Base-by-base conservation (phyloP, 2,329 filamentous ascomycete genomes). In the Fusarium luffae region DNA sequence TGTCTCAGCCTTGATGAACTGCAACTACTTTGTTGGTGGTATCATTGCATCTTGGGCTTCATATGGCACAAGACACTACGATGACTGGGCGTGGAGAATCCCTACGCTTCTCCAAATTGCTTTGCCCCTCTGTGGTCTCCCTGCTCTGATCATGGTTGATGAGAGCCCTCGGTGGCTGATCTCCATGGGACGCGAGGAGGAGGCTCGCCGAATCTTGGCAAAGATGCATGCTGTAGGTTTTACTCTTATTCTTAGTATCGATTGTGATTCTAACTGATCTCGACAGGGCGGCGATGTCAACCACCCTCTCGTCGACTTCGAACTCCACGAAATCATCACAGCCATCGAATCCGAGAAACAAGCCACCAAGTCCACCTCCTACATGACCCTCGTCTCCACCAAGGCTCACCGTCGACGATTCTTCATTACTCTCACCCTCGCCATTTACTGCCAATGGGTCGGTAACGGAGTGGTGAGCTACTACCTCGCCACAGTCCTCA, bases 391-490 rank as follows among this genome's bases (percentile, higher is more conserved):
- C 0, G 40, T 64, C 8, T 50, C 61, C 13, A 64, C 61, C 23
- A 48, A 63, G 7, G 59, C 61, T 11, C 51, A 64, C 3, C 61
- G 61, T 4, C 30, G 59, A 5, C 44, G 61, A 16, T 48, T 64
- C n/a, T 64, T 64, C 40, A 64, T 64, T 16, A 64, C 61, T 0
- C 44, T 34, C 4, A 59, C 61, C 4, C 14, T 64, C 13, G 61
- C 61, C 5, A 44, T 64, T 3, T 64, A 64, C 40, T 58, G 61
- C 10, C 61, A 64, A 16, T 64, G 61, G 61, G 50, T 64, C 4
- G 61, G 61, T 2, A 64, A 64, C 5, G 61, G 61, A 16, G 61
- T 64, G 5, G 61, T 64, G 13, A 64, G 61, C 44, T 64, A 64
- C n/a, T 64, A 64, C 4, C 59, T 64, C 5, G 19, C 61, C 0